phyloP scores from a whole-genome alignment of 169 alveolate genomes.

The Eimeria praecox region DNA sequence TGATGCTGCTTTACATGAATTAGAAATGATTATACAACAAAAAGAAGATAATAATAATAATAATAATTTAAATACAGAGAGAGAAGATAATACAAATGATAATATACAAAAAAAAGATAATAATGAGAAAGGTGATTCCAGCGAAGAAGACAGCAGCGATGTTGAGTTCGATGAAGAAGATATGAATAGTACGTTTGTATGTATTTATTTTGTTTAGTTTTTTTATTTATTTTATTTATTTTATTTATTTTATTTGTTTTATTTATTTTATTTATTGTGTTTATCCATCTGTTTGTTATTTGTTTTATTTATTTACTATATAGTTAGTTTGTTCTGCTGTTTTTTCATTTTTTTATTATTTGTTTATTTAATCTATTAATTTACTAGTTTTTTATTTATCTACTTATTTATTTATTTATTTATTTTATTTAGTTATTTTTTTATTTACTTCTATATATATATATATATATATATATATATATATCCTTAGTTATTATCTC shows the following conservation, averaged over 20 bases:
- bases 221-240: no score
- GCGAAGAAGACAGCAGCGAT: conserved; percentile 53
- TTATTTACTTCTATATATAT: neutral
- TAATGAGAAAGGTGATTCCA: neutral
- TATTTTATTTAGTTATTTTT: neutral
- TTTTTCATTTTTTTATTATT: neutral
- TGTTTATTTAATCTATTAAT: no score
- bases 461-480: neutral
- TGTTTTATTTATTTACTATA: neutral
- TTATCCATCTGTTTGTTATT: neutral
- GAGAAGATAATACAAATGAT: neutral
- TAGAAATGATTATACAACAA: conserved; percentile 21
- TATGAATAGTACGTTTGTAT: neutral
- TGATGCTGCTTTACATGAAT: neutral
- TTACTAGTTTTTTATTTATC: neutral
- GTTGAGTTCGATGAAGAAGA: conserved; percentile 61
- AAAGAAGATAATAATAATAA: neutral
- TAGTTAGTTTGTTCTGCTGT: neutral
- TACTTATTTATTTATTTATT: no score
- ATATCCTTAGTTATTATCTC: no score
- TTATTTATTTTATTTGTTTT: no score
- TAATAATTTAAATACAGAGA: no score
- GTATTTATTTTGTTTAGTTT: no score
- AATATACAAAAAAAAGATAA: neutral
- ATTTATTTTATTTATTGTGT: no score